phyloP scores from a whole-genome alignment of 2,329 filamentous ascomycete species.

The Alternaria sp. region DNA sequence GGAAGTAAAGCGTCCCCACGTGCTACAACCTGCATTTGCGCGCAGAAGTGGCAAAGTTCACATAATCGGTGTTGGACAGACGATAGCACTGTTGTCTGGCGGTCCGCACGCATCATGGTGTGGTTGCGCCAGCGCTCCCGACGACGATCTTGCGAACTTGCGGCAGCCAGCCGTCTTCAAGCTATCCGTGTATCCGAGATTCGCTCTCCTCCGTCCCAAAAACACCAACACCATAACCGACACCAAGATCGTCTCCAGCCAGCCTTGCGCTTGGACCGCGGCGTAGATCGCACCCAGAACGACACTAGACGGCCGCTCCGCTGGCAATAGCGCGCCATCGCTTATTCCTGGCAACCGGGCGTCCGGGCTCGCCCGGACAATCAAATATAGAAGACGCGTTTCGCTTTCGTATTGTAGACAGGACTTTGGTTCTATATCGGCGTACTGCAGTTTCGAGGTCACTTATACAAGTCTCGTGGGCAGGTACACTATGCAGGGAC shows the following conservation, averaged over 20 bases:
- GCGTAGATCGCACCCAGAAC: neutral
- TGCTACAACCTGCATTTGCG: neutral
- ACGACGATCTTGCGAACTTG: neutral
- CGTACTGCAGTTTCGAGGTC: neutral
- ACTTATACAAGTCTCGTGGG: neutral
- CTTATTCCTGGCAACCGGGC: neutral
- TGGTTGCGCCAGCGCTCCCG: neutral
- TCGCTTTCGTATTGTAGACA: neutral
- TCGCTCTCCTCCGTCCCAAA: neutral
- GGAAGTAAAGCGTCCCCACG: neutral
- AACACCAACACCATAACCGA: neutral
- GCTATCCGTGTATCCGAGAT: neutral
- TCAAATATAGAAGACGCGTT: neutral
- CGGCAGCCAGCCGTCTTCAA: neutral
- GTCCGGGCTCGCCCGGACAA: neutral
- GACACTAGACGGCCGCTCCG: neutral
- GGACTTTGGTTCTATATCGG: neutral
- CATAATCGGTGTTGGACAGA: neutral
- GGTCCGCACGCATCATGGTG: neutral
- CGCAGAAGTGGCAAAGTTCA: neutral
- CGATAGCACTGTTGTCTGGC: neutral
- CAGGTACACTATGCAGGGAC: neutral
- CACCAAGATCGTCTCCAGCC: conserved; percentile 8
- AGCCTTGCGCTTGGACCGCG: conserved; percentile 1
- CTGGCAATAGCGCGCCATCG: conserved; percentile 4